These are phyloP conservation scores for Gaultheria prostrata DNA, from an alignment of 148 eudicot genomes.

Conservation along the genomic window DNA sequence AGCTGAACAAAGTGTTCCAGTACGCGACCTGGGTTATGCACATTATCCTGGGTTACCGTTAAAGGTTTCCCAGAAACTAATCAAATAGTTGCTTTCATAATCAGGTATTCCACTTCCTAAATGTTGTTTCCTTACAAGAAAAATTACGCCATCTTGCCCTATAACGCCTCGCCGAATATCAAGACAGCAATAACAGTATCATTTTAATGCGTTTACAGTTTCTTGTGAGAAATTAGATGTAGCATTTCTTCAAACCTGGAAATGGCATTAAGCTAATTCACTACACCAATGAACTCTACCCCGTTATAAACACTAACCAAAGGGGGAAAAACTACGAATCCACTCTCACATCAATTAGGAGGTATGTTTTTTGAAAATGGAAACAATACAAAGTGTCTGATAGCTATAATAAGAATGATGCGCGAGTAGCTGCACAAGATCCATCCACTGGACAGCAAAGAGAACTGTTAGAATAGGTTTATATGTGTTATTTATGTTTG, in stretches of 20 bases:
- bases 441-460: too few species aligned
- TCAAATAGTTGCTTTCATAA: not conserved
- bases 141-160: not conserved
- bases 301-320: not conserved
- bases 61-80: not conserved
- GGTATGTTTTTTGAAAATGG: not conserved
- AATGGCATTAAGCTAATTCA: not conserved
- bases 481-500: too few species aligned
- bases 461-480: too few species aligned
- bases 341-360: not conserved
- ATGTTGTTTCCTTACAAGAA: not conserved
- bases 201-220: not conserved
- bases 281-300: not conserved
- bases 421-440: not conserved
- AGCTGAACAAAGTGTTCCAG: not conserved
- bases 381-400: not conserved
- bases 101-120: not conserved
- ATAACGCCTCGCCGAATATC: not conserved
- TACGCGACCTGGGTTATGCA: not conserved
- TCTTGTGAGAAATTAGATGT: not conserved
- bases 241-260: slow-evolving; percentile 2
- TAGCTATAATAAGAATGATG: not conserved
- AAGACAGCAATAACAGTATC: not conserved
- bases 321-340: not conserved
- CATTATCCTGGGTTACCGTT: not conserved